Base-by-base conservation (phyloP, 1,284 basidiomycete genomes). In the Boletus semigastroideus region DNA sequence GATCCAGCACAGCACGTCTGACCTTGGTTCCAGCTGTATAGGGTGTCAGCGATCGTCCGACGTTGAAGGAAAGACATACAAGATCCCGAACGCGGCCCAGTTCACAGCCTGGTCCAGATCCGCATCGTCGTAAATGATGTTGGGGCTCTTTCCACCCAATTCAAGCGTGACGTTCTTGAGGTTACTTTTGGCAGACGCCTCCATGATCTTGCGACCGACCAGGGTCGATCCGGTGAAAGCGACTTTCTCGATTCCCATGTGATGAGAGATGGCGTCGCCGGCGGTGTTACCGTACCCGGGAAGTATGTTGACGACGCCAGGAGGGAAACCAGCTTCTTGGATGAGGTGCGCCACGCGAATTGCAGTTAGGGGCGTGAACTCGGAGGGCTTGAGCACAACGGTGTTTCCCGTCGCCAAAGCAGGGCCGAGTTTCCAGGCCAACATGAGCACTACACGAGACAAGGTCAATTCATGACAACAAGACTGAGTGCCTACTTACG, bases 151-250 rank as follows among this genome's bases (percentile, higher is more conserved):
- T 34, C 94, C 94, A 36, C 94, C 94, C 45, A 98, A 82, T 74
- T 98, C 94, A 62, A 97, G 84, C 5, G 92, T 93, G 46, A 96
- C 88, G 47, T 82, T 83, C 78, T 96, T 96, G 61, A 98, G 71
- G 70, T 97, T 95, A 44, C 80, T 86, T 72, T 86, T 83, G 6
- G 92, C 85, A 1, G 93, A 85, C 0, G 88, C 82, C 62, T 90
- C 83, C 80, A 93, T 84, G 72, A 98, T 84, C 69, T 87, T 86
- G 20, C 92, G 82, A 5, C 95, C 95, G 31, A 92, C 86, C 40
- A 88, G 77, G 1, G 90, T 93, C 49, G 77, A 81, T 16, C 87
- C 87, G 1, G 87, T 90, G 74, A 90, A 90, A 4, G 93, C 79
- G 25, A 84, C 75, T 71, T 89, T 90, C 19, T 85, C 78, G 67